Percentiles rank a stretch among this genome's conserved stretches.
Evolutionary conservation across 2,329 filamentous ascomycete species (phyloP).

Genomic region (Colletotrichum brevisporum): DNA sequence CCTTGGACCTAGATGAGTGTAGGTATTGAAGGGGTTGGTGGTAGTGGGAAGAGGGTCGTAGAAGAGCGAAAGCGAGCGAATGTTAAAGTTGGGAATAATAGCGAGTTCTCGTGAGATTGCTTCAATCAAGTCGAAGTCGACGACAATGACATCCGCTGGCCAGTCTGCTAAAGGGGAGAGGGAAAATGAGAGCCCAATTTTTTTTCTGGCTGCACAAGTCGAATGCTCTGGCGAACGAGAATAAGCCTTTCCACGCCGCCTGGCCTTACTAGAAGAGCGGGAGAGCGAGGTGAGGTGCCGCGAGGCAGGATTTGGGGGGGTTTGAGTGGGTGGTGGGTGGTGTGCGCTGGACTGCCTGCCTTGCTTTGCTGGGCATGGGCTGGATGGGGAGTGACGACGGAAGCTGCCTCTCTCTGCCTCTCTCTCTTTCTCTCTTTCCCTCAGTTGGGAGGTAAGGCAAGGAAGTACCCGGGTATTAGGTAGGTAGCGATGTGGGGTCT

Average conservation of each 20-base stretch:
- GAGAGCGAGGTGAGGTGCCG: slow-evolving; percentile 21
- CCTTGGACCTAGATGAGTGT: too few species aligned
- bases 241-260: slow-evolving; percentile 39
- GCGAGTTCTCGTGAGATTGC: slow-evolving; percentile 23
- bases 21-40: too few species aligned
- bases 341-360: slow-evolving; percentile 12
- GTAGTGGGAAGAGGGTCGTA: slow-evolving; percentile 19
- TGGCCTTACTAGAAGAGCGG: slow-evolving; percentile 19
- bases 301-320: slow-evolving; percentile 9
- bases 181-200: slow-evolving; percentile 27
- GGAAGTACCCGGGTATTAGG: too few species aligned
- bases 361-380: neutral
- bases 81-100: neutral
- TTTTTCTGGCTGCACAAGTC: slow-evolving; percentile 29
- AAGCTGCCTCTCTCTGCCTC: too few species aligned
- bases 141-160: slow-evolving; percentile 30
- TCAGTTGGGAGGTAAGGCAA: neutral
- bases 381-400: too few species aligned
- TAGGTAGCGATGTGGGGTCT: neutral
- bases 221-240: slow-evolving; percentile 31
- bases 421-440: too few species aligned
- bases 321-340: slow-evolving; percentile 10
- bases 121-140: slow-evolving; percentile 23
- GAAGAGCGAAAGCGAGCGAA: slow-evolving; percentile 37
- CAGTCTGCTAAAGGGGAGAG: neutral